Base-by-base conservation (phyloP, 306 rosid genomes). In the Vigna angularis region DNA sequence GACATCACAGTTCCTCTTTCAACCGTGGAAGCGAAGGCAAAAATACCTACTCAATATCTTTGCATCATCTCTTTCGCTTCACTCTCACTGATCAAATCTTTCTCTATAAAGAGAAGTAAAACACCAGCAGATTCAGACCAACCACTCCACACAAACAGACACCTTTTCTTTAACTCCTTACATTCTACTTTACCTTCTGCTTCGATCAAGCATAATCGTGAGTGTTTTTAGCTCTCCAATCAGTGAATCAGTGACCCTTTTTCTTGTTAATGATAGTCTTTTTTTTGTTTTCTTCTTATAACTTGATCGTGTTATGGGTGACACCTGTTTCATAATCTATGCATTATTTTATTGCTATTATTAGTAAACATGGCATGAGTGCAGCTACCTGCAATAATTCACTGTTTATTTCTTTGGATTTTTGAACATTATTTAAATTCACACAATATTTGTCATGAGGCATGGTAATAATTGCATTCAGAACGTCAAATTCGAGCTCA, bases 21-120 rank as follows among this genome's bases (percentile, higher is more conserved):
- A 65, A 52, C 36, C 84, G 84, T 80, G 70, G 79, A 80, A 73
- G 84, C 75, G 45, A 80, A 53, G 70, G 7, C 69, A 20, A 11
- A 40, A 9, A 4, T 45, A 45, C 14, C 47, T 66, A 8, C 55
- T 48, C 22, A 22, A 30, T 22, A 50, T 51, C 10, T n/a, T 16
- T 32, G 47, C 45, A 62, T 26, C 38, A 9, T 20, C 6, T 30
- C 65, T 15, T 36, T 76, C 20, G 9, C 79, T 75, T 75, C 79
- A 47, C 61, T 38, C 45, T 16, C 9, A 55, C 51, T 12, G 6
- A 34, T 50, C 18, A 58, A 65, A 45, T 48, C 14, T 40, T 40
- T 0, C 16, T 44, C 58, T 78, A 70, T 59, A 78, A 78, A 45
- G 24, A 69, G 6, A 12, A 26, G 5, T 44, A 4, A 14, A 16